Conservation (phyloP, 2,329 filamentous ascomycete genomes). For the Ascochyta clinopodiicola region DNA sequence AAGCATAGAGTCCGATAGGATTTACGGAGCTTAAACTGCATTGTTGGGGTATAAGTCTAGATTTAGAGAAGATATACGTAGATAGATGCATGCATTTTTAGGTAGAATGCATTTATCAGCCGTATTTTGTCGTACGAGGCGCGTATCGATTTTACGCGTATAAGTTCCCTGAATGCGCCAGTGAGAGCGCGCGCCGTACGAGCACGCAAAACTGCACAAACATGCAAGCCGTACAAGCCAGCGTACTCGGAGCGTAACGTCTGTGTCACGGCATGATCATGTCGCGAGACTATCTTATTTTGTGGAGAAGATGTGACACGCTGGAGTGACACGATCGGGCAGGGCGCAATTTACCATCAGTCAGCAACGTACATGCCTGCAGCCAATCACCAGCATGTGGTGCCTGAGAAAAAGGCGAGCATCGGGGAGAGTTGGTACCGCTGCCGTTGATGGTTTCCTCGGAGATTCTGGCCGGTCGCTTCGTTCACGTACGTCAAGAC, state of each 20-base stretch:
- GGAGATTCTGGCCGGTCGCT: not conserved
- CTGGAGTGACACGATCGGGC: constrained; percentile 13
- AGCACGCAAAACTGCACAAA: not conserved
- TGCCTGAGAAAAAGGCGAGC: constrained; percentile 11
- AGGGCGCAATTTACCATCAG: constrained; percentile 17
- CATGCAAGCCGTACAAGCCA: not conserved
- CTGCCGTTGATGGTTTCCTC: not conserved
- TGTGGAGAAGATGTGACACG: constrained; percentile 12
- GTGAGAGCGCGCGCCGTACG: constrained; percentile 2
- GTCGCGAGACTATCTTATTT: constrained; percentile 1
- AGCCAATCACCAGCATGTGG: constrained; percentile 9
- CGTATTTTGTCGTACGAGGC: not conserved
- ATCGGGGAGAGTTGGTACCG: constrained; percentile 1
- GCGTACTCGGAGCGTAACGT: not conserved
- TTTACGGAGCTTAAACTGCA: constrained; percentile 8
- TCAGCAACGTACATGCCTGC: constrained; percentile 14
- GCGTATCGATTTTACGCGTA: constrained; percentile 3
- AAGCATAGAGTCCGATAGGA: constrained; percentile 16
- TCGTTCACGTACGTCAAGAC: constrained; percentile 4
- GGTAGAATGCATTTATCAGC: not conserved
- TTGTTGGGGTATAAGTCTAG: not conserved
- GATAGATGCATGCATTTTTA: not conserved
- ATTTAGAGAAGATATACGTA: constrained; percentile 1
- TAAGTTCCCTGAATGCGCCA: not conserved
- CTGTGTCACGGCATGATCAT: constrained; percentile 8